Percentiles rank a stretch among this genome's conserved stretches.
These are phyloP conservation scores for Talaromyces trachyspermus DNA, from an alignment of 495 filamentous ascomycete genomes.

Conservation along the genomic window DNA sequence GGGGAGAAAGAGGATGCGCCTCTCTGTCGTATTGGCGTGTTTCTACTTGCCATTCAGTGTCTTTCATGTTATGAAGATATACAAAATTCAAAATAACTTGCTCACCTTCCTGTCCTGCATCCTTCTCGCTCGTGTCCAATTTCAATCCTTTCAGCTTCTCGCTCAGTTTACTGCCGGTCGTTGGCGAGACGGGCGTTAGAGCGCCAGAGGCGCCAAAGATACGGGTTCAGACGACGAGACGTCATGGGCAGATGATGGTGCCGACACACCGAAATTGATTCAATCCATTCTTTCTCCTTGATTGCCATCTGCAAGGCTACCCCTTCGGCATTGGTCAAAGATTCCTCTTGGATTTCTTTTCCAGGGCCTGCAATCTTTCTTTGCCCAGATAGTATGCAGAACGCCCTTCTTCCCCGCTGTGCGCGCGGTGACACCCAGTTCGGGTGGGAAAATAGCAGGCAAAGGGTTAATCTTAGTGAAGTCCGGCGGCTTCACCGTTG, in stretches of 20 bases:
- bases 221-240: conserved; percentile 12
- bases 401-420: conserved; percentile 69
- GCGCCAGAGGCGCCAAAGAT: conserved; percentile 37
- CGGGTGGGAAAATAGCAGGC: conserved; percentile 73
- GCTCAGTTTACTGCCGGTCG: conserved; percentile 53
- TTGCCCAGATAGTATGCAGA: conserved; percentile 76
- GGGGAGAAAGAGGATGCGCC: conserved; percentile 49
- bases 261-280: conserved; percentile 63
- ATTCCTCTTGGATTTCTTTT: conserved; percentile 62
- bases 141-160: conserved; percentile 73
- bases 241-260: conserved; percentile 20
- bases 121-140: conserved; percentile 60
- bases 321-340: conserved; percentile 61
- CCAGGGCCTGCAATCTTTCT: conserved; percentile 64
- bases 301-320: conserved; percentile 74
- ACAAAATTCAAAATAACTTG: background rate
- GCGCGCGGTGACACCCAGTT: conserved; percentile 54
- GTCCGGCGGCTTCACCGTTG: conserved; percentile 13
- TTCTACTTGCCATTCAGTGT: background rate
- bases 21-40: background rate
- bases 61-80: too few species aligned
- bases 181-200: conserved; percentile 52
- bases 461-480: conserved; percentile 58
- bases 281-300: conserved; percentile 75
- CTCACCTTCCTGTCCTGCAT: conserved; percentile 47